Evolutionary conservation across 169 alveolate species (phyloP).

Genomic region (Besnoitia besnoiti): DNA sequence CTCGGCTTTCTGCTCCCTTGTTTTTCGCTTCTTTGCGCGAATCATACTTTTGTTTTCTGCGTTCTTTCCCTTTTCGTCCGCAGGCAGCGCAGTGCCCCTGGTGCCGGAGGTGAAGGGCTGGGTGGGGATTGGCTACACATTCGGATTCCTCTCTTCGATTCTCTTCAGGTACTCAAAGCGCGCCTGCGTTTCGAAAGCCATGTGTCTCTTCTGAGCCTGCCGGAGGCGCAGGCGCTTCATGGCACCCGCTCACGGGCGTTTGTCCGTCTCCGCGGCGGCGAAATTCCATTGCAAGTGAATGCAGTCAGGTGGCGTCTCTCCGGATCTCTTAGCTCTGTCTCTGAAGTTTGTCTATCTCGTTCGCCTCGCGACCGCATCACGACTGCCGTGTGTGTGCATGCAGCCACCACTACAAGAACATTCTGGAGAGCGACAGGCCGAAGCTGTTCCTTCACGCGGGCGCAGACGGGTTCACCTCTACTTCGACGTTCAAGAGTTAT

Average conservation of each 20-base stretch:
- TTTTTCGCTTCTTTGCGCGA: no score
- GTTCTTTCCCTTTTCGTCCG: background rate
- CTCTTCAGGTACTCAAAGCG: conserved; percentile 66
- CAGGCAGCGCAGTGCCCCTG: conserved; percentile 77
- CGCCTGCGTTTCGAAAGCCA: background rate
- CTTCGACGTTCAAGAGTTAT: conserved; percentile 56
- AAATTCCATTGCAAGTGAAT: no score
- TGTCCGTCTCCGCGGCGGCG: background rate
- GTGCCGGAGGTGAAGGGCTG: conserved; percentile 69
- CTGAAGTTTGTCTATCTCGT: background rate
- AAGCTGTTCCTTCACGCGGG: conserved; percentile 75
- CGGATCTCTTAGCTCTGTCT: background rate
- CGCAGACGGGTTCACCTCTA: conserved; percentile 73
- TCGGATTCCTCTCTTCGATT: conserved; percentile 74
- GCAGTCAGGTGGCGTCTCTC: background rate
- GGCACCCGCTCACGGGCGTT: background rate
- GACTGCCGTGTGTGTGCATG: background rate
- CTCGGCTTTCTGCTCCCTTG: no score
- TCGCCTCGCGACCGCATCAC: background rate
- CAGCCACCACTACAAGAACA: conserved; percentile 71
- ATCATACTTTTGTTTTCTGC: background rate
- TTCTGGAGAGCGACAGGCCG: conserved; percentile 67
- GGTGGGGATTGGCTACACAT: conserved; percentile 77
- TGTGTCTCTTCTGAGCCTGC: background rate
- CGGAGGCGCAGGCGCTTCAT: no score